Percentiles rank a stretch among this genome's conserved stretches.
phyloP scores from a whole-genome alignment of 352 stramenopile genomes.

The Phytophthora crassamura region DNA sequence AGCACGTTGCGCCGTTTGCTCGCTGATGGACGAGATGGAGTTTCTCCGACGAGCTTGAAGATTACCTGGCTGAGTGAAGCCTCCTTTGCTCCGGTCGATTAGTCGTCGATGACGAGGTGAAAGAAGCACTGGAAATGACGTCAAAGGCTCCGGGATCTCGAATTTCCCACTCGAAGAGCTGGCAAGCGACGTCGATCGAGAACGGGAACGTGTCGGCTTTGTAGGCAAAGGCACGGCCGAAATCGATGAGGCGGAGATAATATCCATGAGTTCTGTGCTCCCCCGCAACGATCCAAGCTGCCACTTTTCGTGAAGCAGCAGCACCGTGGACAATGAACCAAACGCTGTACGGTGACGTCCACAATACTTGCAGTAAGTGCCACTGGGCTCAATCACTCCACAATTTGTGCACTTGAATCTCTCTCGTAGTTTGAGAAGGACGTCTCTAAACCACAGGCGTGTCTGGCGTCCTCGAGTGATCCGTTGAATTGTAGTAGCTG shows the following conservation, averaged over 20 bases:
- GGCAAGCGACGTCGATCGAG: neutral
- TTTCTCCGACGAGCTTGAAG: slow-evolving; percentile 4
- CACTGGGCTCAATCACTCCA: slow-evolving; percentile 60
- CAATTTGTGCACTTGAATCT: slow-evolving; percentile 68
- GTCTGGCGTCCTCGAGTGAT: slow-evolving; percentile 31
- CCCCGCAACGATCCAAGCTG: slow-evolving; percentile 2
- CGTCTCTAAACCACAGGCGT: slow-evolving; percentile 23
- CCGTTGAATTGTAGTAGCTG: slow-evolving; percentile 41
- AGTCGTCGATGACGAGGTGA: slow-evolving; percentile 26
- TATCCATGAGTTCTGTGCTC: neutral
- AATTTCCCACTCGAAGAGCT: neutral
- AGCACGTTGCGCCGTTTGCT: slow-evolving; percentile 36
- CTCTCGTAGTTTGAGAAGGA: slow-evolving; percentile 45
- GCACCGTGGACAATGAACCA: slow-evolving; percentile 22
- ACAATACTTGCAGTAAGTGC: slow-evolving; percentile 72
- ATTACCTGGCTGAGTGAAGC: neutral
- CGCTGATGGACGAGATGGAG: slow-evolving; percentile 12
- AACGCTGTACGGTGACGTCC: slow-evolving; percentile 52
- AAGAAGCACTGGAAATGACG: slow-evolving; percentile 18
- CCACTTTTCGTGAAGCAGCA: slow-evolving; percentile 26
- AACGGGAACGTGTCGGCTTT: neutral
- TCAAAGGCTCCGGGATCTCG: neutral
- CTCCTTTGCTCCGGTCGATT: neutral
- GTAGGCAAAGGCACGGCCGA: neutral
- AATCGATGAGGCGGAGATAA: neutral